These are phyloP conservation scores for Penicillium alfredii DNA, from an alignment of 495 filamentous ascomycete genomes.

Conservation along the genomic window DNA sequence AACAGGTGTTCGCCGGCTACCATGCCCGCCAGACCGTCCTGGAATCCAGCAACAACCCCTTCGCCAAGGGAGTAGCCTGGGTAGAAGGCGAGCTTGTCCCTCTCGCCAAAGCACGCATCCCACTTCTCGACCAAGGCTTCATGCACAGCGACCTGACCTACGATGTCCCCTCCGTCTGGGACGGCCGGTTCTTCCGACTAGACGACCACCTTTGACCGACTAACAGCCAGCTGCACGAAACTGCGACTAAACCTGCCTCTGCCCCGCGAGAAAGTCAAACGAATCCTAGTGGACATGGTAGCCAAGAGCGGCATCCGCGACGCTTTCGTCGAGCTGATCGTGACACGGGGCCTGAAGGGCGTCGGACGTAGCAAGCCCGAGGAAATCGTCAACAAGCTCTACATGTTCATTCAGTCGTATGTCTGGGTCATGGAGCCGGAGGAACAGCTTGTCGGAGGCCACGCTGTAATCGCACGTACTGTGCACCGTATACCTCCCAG, in stretches of 20 bases:
- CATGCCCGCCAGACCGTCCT: conserved; percentile 18
- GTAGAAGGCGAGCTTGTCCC: conserved; percentile 26
- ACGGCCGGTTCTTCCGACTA: conserved; percentile 34
- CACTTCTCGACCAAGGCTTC: conserved; percentile 37
- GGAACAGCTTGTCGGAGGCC: conserved; percentile 28
- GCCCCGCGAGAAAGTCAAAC: conserved; percentile 25
- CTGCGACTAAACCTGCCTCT: conserved; percentile 31
- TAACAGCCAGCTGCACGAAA: conserved; percentile 31
- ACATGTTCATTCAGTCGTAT: conserved; percentile 34
- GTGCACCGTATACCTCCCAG: conserved; percentile 31
- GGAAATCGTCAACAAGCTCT: conserved; percentile 28
- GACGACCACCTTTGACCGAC: conserved; percentile 32
- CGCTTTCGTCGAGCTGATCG: conserved; percentile 36
- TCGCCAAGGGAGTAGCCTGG: conserved; percentile 32
- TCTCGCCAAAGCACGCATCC: conserved; percentile 32
- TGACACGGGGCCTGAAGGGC: conserved; percentile 33
- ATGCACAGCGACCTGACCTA: conserved; percentile 39
- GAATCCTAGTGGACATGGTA: conserved; percentile 31
- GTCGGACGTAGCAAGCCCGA: conserved; percentile 23
- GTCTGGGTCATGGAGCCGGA: conserved; percentile 39
- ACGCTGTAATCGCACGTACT: conserved; percentile 33
- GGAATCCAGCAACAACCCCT: conserved; percentile 25
- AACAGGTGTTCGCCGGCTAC: conserved; percentile 27
- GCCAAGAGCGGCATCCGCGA: conserved; percentile 33
- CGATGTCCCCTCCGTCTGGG: conserved; percentile 38